A percentile compares a stretch with the other conserved stretches of the same genome.
Conservation (phyloP, 305 asterid species). For the Fraxinus velutina region DNA sequence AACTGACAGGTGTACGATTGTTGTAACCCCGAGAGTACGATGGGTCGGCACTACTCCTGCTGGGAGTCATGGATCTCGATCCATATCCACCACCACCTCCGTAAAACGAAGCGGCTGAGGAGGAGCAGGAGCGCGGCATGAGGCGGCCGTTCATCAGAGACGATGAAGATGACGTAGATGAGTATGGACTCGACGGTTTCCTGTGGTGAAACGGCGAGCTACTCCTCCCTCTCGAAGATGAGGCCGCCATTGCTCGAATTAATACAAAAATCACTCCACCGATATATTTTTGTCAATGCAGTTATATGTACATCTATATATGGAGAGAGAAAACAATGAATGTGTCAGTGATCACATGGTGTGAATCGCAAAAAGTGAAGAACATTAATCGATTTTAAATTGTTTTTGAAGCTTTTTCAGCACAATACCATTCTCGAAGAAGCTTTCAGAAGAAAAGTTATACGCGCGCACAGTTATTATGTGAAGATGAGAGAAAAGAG, state of each 20-base stretch:
- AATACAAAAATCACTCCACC: constrained; percentile 11
- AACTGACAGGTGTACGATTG: constrained; percentile 55
- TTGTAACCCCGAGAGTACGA: constrained; percentile 33
- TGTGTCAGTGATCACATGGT: constrained; percentile 86
- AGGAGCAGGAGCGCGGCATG: constrained; percentile 64
- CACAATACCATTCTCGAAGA: constrained; percentile 39
- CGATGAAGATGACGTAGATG: constrained; percentile 76
- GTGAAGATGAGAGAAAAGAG: constrained; percentile 21
- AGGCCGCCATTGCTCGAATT: constrained; percentile 64
- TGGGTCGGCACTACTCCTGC: constrained; percentile 41
- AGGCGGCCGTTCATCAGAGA: constrained; percentile 65
- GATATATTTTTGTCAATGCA: neutral
- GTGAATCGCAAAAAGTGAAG: constrained; percentile 47
- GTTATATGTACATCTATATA: constrained; percentile 18
- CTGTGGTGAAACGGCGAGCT: constrained; percentile 62
- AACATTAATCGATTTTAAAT: constrained; percentile 37
- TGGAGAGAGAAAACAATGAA: constrained; percentile 27
- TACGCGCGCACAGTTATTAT: constrained; percentile 6
- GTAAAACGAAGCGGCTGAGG: constrained; percentile 60
- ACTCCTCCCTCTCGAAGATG: constrained; percentile 85
- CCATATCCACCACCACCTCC: constrained; percentile 43
- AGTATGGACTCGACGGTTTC: constrained; percentile 74
- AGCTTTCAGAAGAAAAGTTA: constrained; percentile 32
- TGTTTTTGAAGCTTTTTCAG: constrained; percentile 38
- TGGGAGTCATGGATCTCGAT: constrained; percentile 81